Percentiles rank a stretch among this genome's conserved stretches.
phyloP scores from a whole-genome alignment of 164 flowering plant genomes.

The Annona cherimola region DNA sequence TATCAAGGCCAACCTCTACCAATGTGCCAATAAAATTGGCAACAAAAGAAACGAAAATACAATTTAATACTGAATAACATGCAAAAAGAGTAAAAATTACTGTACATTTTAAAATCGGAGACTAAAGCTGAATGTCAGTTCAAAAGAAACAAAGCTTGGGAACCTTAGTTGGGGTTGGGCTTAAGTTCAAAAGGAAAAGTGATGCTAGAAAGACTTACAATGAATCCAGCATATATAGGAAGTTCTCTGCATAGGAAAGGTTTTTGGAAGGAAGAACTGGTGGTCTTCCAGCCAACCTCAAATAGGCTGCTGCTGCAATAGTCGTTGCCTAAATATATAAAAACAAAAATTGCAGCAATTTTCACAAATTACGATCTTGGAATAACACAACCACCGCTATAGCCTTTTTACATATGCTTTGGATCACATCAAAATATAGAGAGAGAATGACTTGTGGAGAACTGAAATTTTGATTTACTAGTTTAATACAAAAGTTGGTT shows the following conservation, averaged over 20 bases:
- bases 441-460: no score
- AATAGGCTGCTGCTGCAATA: slow-evolving; percentile 96
- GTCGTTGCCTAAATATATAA: slow-evolving; percentile 69
- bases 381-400: neutral
- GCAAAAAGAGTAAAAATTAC: no score
- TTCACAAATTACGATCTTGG: neutral
- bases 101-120: neutral
- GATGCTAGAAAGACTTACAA: slow-evolving; percentile 47
- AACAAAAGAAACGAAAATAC: no score
- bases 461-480: no score
- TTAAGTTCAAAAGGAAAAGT: neutral
- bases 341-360: neutral
- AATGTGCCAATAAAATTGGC: no score
- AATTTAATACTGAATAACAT: no score
- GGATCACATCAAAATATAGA: neutral
- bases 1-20: no score
- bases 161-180: slow-evolving; percentile 73
- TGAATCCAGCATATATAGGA: slow-evolving; percentile 96
- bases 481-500: no score
- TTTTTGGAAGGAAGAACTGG: slow-evolving; percentile 94
- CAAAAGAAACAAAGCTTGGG: neutral
- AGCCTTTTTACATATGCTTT: neutral
- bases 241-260: slow-evolving; percentile 95
- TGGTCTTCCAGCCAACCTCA: slow-evolving; percentile 98
- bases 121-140: neutral